Base-by-base conservation (phyloP, 306 rosid species). In the Sicyos edulis region DNA sequence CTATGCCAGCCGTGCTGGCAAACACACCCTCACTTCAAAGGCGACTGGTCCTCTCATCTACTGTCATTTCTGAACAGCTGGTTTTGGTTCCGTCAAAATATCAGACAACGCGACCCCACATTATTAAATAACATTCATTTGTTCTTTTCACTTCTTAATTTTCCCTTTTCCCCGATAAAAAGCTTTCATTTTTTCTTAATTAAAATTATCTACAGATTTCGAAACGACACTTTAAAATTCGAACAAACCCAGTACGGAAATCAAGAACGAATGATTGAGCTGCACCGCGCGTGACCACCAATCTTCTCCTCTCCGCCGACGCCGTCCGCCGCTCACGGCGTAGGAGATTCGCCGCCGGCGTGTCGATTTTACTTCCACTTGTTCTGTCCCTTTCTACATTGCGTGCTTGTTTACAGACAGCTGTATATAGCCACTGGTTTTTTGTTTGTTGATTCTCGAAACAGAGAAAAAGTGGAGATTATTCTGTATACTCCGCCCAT, bases 391-490 rank as follows among this genome's bases (percentile, higher is more conserved):
- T 69, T 69, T 50, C 51, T 12, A 50, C 49, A 37, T 53, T 72
- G 21, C 80, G 82, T 75, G 73, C 70, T 65, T 2, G 75, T 75
- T 77, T 79, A 80, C 96, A 85, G 92, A 88, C 96, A 85, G 92
- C 89, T 85, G 82, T 54, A 71, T 69, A 67, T 69, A 67, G 54
- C 72, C 66, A 37, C 75, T 66, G 19, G 20, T 21, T 19, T 42
- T 15, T 54, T 21, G 12, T 42, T 15, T 54, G 22, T 26, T 16
- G 49, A 21, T 62, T 20, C 37, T 65, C 44, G 54, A 77, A 63
- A 76, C 74, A 70, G 59, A 74, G 53, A 82, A 24, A 50, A 40
- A 67, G 47, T 13, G 10, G 29, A 63, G 52, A 63, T 63, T 63
- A 40, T 63, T 63, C 66, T 26, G 53, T 44, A 22, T 17, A 60